phyloP scores from a whole-genome alignment of 1,139 yeast genomes.

The Pichia terricola region DNA sequence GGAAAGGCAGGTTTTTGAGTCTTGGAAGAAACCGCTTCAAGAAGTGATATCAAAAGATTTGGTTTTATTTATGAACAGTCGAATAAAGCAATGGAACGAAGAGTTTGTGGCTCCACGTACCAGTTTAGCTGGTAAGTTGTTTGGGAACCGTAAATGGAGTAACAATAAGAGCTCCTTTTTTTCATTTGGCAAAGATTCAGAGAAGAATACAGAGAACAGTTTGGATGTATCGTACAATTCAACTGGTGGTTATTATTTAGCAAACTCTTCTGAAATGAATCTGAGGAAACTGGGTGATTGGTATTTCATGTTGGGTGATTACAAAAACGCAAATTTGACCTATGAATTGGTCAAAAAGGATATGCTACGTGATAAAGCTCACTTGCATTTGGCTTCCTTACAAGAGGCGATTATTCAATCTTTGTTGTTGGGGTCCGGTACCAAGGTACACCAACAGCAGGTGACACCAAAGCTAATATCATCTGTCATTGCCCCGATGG shows the following conservation, averaged over 20 bases:
- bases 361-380: constrained; percentile 68
- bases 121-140: constrained; percentile 65
- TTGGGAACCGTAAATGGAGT: constrained; percentile 47
- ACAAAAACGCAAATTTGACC: constrained; percentile 72
- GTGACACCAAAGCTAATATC: constrained; percentile 41
- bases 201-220: constrained; percentile 4
- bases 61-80: constrained; percentile 71
- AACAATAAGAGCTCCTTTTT: constrained; percentile 24
- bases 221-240: constrained; percentile 14
- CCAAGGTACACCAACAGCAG: constrained; percentile 21
- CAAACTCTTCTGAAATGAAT: constrained; percentile 61
- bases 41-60: constrained; percentile 50
- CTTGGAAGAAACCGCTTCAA: constrained; percentile 36
- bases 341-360: constrained; percentile 80
- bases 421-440: constrained; percentile 50
- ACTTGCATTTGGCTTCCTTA: constrained; percentile 73
- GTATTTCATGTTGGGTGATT: constrained; percentile 83
- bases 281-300: constrained; percentile 84
- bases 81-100: constrained; percentile 73
- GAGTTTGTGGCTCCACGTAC: constrained; percentile 54
- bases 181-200: constrained; percentile 18
- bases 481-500: constrained; percentile 54
- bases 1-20: constrained; percentile 27
- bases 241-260: constrained; percentile 37
- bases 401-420: constrained; percentile 84